Evolutionary conservation across 176 grass and related monocot genomes (phyloP).

Genomic region (Otatea glauca): DNA sequence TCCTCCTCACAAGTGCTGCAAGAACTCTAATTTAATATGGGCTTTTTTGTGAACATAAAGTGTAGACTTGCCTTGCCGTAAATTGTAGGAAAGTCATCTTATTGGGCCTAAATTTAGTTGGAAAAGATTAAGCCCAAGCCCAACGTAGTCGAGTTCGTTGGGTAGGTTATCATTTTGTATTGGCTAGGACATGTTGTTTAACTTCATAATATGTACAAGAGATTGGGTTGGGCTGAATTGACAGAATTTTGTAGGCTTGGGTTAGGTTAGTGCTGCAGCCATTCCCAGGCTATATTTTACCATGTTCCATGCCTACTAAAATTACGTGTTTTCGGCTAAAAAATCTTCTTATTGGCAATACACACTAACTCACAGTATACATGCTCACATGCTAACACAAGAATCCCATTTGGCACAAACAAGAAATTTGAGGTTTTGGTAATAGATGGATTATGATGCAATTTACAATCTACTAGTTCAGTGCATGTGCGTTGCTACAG

Average conservation of each 20-base stretch:
- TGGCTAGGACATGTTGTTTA: not conserved
- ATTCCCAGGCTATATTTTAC: not conserved
- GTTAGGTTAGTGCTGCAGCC: no score
- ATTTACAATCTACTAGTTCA: not conserved
- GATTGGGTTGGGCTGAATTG: not conserved
- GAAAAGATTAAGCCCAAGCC: no score
- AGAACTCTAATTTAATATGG: not conserved
- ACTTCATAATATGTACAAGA: not conserved
- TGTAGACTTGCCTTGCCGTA: not conserved
- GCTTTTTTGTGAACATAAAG: not conserved
- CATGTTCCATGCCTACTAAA: not conserved
- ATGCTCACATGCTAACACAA: no score
- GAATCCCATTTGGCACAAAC: not conserved
- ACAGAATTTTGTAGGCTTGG: not conserved
- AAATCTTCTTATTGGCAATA: not conserved
- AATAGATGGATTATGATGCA: not conserved
- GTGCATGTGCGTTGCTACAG: no score
- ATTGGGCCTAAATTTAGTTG: not conserved
- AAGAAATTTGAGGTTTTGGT: not conserved
- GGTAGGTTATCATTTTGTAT: not conserved
- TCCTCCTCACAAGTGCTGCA: not conserved
- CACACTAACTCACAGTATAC: not conserved
- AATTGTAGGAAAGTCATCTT: not conserved
- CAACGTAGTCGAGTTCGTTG: not conserved
- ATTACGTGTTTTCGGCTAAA: no score